Percentiles rank a stretch among this genome's conserved stretches.
Evolutionary conservation across 371 early-diverging fungal genomes (phyloP).

Genomic region (Capillidium heterosporum): DNA sequence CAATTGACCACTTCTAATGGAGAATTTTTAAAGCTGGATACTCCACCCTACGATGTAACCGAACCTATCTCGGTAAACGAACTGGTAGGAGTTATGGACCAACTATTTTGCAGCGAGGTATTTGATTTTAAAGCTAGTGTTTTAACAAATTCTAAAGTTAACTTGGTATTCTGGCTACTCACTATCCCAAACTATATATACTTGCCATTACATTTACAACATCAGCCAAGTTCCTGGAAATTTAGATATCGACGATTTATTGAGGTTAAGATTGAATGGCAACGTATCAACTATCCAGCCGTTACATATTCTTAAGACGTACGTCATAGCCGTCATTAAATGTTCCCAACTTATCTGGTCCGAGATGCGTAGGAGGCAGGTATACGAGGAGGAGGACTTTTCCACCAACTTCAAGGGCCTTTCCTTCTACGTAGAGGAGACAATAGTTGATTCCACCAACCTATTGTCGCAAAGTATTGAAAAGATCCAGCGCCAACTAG

Average conservation of each 20-base stretch:
- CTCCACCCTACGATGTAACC: slow-evolving; percentile 20
- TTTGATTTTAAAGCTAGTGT: neutral
- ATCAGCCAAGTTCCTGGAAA: slow-evolving; percentile 13
- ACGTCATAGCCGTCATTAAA: slow-evolving; percentile 27
- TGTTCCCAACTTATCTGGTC: slow-evolving; percentile 32
- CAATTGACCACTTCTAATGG: neutral
- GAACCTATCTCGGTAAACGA: slow-evolving; percentile 18
- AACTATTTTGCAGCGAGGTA: slow-evolving; percentile 38
- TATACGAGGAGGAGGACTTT: slow-evolving; percentile 58
- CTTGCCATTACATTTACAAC: slow-evolving; percentile 42
- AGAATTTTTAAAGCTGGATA: slow-evolving; percentile 17
- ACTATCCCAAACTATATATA: slow-evolving; percentile 48
- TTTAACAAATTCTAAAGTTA: slow-evolving; percentile 19
- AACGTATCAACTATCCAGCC: no score
- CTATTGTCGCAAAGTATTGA: slow-evolving; percentile 19
- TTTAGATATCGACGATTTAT: neutral
- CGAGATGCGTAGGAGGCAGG: slow-evolving; percentile 40
- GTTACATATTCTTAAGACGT: slow-evolving; percentile 21
- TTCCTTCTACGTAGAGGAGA: slow-evolving; percentile 28
- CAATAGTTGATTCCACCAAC: slow-evolving; percentile 20
- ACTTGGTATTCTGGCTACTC: slow-evolving; percentile 58
- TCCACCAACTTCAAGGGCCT: slow-evolving; percentile 39
- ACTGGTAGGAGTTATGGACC: slow-evolving; percentile 43
- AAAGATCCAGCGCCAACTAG: no score
- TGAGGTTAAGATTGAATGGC: slow-evolving; percentile 10